Evolutionary conservation across 2,329 filamentous ascomycete species (phyloP), one percentile per base, ranked within the genome.

Genomic region (Arthrobotrys sinensis): DNA sequence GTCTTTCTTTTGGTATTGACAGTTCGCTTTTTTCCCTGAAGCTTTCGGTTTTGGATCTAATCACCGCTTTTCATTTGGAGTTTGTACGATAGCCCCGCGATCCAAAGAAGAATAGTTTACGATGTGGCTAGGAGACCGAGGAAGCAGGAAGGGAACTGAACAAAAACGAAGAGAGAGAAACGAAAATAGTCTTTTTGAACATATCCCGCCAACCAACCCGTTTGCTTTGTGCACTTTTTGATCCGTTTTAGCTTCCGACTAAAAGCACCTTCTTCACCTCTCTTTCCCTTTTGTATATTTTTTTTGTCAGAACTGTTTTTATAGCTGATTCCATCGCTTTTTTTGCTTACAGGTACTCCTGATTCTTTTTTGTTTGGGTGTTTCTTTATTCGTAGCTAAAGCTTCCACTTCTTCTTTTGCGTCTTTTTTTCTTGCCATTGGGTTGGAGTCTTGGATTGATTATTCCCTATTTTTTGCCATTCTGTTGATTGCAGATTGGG

Each of bases 391-490:
- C 34, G 50, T 69, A 64, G 34, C 34, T 40, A 38, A 52, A 40
- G 24, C 40, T 67, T 67, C 16, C 24, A 1, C 38, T 57, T 19
- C 32, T 55, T 55, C 21, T 43, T 68, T 50, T 50, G 32, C 32
- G 36, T 34, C 24, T 38, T 62, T 53, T 64, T 66, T 36, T 28
- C 52, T 78, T 68, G 55, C 55, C 62, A 67, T 70, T 71, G 75
- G 75, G 67, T 78, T 78, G 75, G 75, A 70, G 67, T 78, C 66
- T 65, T 78, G 75, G 75, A 64, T 72, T 78, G 45, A 45, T 43
- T 43, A 28, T 43, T 24, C n/a, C 46, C 28, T 28, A 19, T 53
- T 21, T 28, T 43, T 19, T 14, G 48, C 16, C 50, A 14, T 1
- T 64, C 34, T 32, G 24, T 36, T 28, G 21, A 64, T 66, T 24